Percentiles rank a stretch among this genome's conserved stretches.
These are phyloP conservation scores for Hyparrhenia diplandra DNA, from an alignment of 176 grass and related monocot genomes.

Conservation along the genomic window DNA sequence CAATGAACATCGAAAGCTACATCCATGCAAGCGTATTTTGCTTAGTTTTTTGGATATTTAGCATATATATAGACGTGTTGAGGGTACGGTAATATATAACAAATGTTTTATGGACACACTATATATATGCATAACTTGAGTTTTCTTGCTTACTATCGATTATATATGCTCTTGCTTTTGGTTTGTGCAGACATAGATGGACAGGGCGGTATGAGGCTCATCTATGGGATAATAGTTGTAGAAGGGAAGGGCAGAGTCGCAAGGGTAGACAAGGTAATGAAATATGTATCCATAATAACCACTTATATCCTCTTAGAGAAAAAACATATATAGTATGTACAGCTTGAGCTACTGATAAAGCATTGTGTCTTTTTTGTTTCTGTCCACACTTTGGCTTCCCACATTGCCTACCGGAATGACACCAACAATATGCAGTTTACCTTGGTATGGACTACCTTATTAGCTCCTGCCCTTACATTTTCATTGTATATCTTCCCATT, in stretches of 20 bases:
- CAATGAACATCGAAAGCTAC: not conserved
- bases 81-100: too few relatives aligned
- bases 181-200: conserved; percentile 59
- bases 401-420: conserved; percentile 11
- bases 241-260: conserved; percentile 70
- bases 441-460: conserved; percentile 38
- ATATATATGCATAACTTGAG: not conserved
- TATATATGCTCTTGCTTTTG: not conserved
- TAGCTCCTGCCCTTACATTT: not conserved
- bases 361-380: conserved; percentile 4
- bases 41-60: not conserved
- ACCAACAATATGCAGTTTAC: conserved; percentile 49
- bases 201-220: conserved; percentile 75
- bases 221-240: conserved; percentile 77
- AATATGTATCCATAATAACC: not conserved
- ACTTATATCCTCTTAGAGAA: not conserved
- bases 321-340: not conserved
- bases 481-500: not conserved
- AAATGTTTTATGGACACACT: not conserved
- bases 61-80: too few relatives aligned
- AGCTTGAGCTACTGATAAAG: conserved; percentile 8
- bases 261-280: conserved; percentile 70
- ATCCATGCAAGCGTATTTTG: not conserved
- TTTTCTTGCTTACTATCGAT: not conserved
- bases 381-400: not conserved